Evolutionary conservation across 1,139 yeast genomes (phyloP).

Genomic region (Pichia sp.): DNA sequence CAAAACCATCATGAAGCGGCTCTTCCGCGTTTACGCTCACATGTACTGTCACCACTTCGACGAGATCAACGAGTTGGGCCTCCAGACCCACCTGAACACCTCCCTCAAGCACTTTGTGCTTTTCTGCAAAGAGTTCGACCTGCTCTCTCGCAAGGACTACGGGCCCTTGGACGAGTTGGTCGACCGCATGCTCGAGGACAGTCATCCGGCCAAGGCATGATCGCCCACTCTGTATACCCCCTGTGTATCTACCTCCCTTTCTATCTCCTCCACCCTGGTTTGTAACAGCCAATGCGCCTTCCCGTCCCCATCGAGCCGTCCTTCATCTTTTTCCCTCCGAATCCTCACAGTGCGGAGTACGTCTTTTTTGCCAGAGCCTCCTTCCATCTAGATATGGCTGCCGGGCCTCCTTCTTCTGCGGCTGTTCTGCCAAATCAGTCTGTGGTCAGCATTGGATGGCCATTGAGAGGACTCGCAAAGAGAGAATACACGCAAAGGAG

Average conservation of each 20-base stretch:
- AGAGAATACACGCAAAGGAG: no score
- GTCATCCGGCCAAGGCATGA: neutral
- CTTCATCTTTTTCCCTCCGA: neutral
- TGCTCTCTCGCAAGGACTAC: conserved; percentile 74
- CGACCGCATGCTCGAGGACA: conserved; percentile 46
- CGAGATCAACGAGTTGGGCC: conserved; percentile 84
- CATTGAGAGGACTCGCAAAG: no score
- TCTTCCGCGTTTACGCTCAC: conserved; percentile 96
- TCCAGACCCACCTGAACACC: conserved; percentile 90
- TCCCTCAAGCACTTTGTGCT: conserved; percentile 90
- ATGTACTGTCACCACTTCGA: conserved; percentile 97
- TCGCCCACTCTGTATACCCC: neutral
- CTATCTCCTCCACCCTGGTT: neutral
- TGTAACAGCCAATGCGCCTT: neutral
- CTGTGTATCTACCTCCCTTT: neutral
- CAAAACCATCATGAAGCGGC: conserved; percentile 80
- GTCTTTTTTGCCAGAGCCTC: neutral
- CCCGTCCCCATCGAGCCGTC: neutral
- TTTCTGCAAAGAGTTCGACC: conserved; percentile 76
- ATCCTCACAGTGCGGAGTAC: neutral
- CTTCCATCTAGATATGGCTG: neutral
- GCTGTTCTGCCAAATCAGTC: no score
- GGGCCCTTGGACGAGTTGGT: conserved; percentile 91
- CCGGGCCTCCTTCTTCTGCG: neutral
- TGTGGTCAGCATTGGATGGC: no score